Conservation (phyloP, 257 asterid genomes). For the Solanum tacnaense region DNA sequence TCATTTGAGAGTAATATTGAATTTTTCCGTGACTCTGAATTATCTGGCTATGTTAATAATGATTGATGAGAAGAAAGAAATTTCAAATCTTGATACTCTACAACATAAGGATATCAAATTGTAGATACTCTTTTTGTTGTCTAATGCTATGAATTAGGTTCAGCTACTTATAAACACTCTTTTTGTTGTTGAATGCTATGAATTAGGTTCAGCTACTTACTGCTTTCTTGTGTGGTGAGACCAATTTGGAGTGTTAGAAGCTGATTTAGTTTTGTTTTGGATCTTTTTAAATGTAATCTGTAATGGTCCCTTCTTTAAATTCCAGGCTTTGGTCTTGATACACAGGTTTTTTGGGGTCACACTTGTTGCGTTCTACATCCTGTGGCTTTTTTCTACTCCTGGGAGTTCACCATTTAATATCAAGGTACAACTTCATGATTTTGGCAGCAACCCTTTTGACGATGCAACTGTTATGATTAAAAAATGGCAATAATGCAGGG, state of each 20-base stretch:
- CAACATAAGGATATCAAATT: neutral
- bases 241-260: neutral
- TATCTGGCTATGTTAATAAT: neutral
- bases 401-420: conserved; percentile 38
- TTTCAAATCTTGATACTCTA: neutral
- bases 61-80: neutral
- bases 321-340: conserved; percentile 82
- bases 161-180: neutral
- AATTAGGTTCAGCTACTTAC: neutral
- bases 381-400: conserved; percentile 71
- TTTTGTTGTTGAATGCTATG: neutral
- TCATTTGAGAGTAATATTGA: neutral
- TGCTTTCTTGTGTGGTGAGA: neutral
- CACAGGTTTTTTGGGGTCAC: conserved; percentile 81
- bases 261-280: neutral
- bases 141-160: neutral
- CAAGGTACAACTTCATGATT: conserved; percentile 36
- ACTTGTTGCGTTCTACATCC: conserved; percentile 67
- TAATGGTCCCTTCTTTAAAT: conserved; percentile 12
- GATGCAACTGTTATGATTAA: neutral
- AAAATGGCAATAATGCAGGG: conserved; percentile 30
- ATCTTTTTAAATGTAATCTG: neutral
- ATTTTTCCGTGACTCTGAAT: neutral
- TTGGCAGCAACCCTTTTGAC: neutral
- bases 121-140: neutral